Evolutionary conservation across 1,139 yeast species (phyloP).

Genomic region (Candida dubliniensis): DNA sequence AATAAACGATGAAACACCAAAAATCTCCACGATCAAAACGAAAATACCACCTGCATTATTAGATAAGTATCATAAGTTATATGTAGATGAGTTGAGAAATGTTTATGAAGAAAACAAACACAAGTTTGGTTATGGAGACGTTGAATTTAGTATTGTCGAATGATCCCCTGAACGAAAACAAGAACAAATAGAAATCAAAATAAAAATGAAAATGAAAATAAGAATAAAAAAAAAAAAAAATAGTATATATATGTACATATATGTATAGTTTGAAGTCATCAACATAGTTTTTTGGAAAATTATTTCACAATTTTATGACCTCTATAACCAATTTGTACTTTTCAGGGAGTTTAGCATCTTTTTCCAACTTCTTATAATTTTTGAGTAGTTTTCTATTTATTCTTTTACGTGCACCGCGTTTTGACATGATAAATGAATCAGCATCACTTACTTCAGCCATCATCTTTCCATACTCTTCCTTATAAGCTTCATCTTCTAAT

Average conservation of each 20-base stretch:
- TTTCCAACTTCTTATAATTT: constrained; percentile 27
- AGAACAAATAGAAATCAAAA: background rate
- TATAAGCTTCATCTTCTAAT: constrained; percentile 16
- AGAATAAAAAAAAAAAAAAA: background rate
- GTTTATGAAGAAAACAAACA: constrained; percentile 72
- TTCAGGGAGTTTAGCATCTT: constrained; percentile 23
- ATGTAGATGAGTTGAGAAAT: constrained; percentile 63
- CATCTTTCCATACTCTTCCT: constrained; percentile 17
- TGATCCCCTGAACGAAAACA: too few relatives aligned
- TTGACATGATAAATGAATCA: constrained; percentile 21
- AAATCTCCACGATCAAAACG: constrained; percentile 18
- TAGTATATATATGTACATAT: background rate
- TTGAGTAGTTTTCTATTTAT: constrained; percentile 33
- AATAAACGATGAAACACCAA: constrained; percentile 13
- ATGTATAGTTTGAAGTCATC: too few relatives aligned
- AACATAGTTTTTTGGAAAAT: too few relatives aligned
- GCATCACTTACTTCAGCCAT: constrained; percentile 19
- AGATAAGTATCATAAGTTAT: constrained; percentile 70
- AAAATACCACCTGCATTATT: constrained; percentile 47
- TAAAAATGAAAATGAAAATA: background rate
- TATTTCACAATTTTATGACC: too few relatives aligned
- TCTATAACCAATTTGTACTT: constrained; percentile 2
- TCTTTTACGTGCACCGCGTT: constrained; percentile 28
- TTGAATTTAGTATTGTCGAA: constrained; percentile 49
- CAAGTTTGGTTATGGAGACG: constrained; percentile 53